These are phyloP conservation scores for Neofusicoccum ribis DNA, from an alignment of 2,329 filamentous ascomycete genomes.

Conservation along the genomic window DNA sequence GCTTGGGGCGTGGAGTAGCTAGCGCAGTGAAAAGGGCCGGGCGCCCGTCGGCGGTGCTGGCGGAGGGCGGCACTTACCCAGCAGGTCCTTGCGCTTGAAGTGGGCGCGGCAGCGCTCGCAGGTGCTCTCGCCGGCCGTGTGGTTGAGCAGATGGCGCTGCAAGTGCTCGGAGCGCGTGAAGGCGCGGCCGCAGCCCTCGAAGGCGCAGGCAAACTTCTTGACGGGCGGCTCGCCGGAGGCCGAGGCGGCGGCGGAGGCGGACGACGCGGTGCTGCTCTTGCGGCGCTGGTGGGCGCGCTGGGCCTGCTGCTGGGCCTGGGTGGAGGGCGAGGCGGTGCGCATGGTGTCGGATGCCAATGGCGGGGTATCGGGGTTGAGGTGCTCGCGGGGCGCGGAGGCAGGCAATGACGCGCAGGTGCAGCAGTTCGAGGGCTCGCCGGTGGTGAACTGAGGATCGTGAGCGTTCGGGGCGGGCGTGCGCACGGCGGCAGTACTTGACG, in stretches of 20 bases:
- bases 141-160: slow-evolving; percentile 59
- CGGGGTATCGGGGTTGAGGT: background rate
- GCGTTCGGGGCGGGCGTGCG: background rate
- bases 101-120: slow-evolving; percentile 61
- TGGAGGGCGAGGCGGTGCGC: slow-evolving; percentile 7
- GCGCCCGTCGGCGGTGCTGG: background rate
- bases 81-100: slow-evolving; percentile 61
- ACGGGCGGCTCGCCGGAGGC: background rate
- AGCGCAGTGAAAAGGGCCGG: slow-evolving; percentile 14
- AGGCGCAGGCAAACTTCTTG: slow-evolving; percentile 44
- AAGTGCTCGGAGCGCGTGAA: slow-evolving; percentile 62
- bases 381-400: background rate
- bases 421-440: background rate
- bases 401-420: slow-evolving; percentile 1
- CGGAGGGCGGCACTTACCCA: slow-evolving; percentile 45
- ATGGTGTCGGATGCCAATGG: background rate
- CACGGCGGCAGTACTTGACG: background rate
- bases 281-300: slow-evolving; percentile 12
- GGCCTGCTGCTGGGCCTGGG: background rate
- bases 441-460: background rate
- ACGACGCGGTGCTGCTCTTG: slow-evolving; percentile 12
- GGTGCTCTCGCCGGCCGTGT: slow-evolving; percentile 53
- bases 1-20: background rate
- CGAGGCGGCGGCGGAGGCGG: background rate
- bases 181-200: slow-evolving; percentile 51